Conservation (phyloP, 257 asterid genomes). For the Solanum appendiculatum region DNA sequence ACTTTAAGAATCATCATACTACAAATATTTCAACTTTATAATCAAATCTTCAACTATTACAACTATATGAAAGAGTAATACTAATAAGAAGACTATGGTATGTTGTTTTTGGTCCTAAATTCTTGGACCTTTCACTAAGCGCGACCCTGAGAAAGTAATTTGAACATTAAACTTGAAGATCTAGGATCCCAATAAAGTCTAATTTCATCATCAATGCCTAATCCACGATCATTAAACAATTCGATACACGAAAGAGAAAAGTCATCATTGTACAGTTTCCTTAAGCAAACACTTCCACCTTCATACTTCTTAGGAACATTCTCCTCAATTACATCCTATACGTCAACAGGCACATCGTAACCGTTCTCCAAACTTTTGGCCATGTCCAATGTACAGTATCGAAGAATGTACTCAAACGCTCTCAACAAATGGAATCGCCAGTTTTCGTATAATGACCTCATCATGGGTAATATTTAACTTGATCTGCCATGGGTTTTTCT, state of each 20-base stretch:
- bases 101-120: neutral
- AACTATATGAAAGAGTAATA: neutral
- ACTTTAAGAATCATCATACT: neutral
- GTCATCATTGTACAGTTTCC: neutral
- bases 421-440: no score
- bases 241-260: neutral
- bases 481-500: no score
- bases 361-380: no score
- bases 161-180: neutral
- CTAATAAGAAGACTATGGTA: neutral
- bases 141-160: neutral
- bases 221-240: neutral
- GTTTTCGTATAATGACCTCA: no score
- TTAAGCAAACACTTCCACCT: neutral
- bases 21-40: no score
- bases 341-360: no score
- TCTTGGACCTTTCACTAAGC: neutral
- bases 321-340: neutral
- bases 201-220: neutral
- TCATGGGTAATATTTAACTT: no score
- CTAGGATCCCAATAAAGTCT: neutral
- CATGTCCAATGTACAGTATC: no score
- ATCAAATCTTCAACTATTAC: neutral
- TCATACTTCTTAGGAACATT: neutral
- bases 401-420: no score